Evolutionary conservation across 495 filamentous ascomycete species (phyloP).

Genomic region (Daldinia childiae): DNA sequence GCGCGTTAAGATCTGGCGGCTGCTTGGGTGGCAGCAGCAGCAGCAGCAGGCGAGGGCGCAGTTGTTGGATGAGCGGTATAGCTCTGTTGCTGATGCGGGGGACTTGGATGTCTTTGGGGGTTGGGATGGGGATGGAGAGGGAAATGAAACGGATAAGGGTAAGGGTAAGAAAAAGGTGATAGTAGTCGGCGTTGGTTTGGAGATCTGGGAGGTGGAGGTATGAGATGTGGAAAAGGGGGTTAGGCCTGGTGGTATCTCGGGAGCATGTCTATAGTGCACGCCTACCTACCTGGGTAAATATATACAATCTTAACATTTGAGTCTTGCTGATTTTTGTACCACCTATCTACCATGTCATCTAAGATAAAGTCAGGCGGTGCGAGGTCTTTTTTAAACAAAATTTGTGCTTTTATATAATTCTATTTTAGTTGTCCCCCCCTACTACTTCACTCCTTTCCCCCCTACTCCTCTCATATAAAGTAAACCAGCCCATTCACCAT

Average conservation of each 20-base stretch:
- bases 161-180: slow-evolving; percentile 41
- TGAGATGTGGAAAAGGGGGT: slow-evolving; percentile 42
- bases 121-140: slow-evolving; percentile 14
- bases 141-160: background rate
- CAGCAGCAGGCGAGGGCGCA: slow-evolving; percentile 49
- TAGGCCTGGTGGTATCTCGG: background rate
- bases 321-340: too few species aligned
- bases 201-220: slow-evolving; percentile 53
- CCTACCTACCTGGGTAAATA: too few species aligned
- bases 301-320: too few species aligned
- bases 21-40: slow-evolving; percentile 39
- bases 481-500: background rate
- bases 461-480: background rate
- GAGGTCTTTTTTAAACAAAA: too few species aligned
- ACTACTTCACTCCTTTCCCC: background rate
- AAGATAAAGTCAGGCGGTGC: too few species aligned
- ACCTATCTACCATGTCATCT: too few species aligned
- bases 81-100: slow-evolving; percentile 69
- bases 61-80: slow-evolving; percentile 63
- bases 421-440: too few species aligned
- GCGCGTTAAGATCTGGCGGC: slow-evolving; percentile 77
- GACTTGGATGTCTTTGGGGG: slow-evolving; percentile 39
- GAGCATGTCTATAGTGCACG: background rate
- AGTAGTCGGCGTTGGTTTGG: slow-evolving; percentile 61
- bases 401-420: too few species aligned